A percentile compares a stretch with the other conserved stretches of the same genome.
Evolutionary conservation across 257 asterid species (phyloP).

Genomic region (Solanum pinnatisectum): DNA sequence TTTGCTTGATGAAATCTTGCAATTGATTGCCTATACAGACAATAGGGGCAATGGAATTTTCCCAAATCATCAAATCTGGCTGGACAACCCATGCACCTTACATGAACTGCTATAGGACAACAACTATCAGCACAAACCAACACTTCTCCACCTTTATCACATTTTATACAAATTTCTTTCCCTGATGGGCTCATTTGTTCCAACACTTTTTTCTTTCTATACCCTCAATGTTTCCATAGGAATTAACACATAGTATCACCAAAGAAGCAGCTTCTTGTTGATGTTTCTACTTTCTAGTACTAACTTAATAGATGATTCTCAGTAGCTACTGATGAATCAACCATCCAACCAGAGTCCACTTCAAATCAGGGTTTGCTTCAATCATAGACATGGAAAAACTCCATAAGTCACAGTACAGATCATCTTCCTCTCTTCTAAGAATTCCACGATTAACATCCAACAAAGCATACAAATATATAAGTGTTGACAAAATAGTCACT

Average conservation of each 20-base stretch:
- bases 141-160: conserved; percentile 49
- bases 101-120: conserved; percentile 68
- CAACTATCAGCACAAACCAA: conserved; percentile 49
- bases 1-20: conserved; percentile 38
- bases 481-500: neutral
- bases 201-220: conserved; percentile 1
- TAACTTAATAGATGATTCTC: neutral
- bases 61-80: conserved; percentile 42
- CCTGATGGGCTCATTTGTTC: conserved; percentile 40
- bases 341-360: neutral
- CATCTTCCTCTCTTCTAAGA: neutral
- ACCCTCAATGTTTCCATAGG: neutral
- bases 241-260: neutral
- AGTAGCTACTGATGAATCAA: neutral
- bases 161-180: conserved; percentile 49
- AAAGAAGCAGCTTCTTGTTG: neutral
- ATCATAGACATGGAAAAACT: neutral
- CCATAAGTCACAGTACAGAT: neutral
- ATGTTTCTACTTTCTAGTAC: neutral
- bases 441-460: neutral
- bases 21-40: conserved; percentile 40
- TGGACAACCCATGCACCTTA: conserved; percentile 48
- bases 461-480: neutral
- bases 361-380: neutral
- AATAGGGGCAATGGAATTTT: conserved; percentile 71